Evolutionary conservation across 2,329 filamentous ascomycete genomes (phyloP).

Genomic region (Parastagonospora avenae): DNA sequence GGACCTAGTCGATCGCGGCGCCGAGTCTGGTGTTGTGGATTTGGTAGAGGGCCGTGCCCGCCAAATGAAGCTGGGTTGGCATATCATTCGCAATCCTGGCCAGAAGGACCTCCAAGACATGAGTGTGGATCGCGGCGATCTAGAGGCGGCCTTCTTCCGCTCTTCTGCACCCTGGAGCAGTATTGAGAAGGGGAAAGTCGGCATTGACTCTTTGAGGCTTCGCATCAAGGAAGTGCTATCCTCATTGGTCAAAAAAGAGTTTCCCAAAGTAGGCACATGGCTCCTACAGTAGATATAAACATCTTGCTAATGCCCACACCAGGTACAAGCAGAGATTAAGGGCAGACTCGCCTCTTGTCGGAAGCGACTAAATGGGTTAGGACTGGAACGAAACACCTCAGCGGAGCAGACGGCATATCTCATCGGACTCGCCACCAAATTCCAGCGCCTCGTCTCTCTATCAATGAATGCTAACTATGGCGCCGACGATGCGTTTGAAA

Average conservation of each 20-base stretch:
- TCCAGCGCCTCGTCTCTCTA: slow-evolving; percentile 3
- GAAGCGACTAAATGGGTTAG: slow-evolving; percentile 2
- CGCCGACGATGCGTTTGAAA: slow-evolving; percentile 2
- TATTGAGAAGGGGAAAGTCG: slow-evolving; percentile 2
- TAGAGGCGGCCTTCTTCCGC: slow-evolving; percentile 2
- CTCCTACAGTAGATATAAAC: no score
- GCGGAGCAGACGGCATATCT: slow-evolving; percentile 4
- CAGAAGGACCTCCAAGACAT: slow-evolving; percentile 4
- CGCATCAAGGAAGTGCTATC: background rate
- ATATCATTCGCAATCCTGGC: slow-evolving; percentile 5
- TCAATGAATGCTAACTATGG: slow-evolving; percentile 4
- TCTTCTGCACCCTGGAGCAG: slow-evolving; percentile 2
- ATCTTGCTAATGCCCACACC: background rate
- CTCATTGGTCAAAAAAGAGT: no score
- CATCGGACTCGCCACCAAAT: slow-evolving; percentile 5
- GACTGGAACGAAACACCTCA: slow-evolving; percentile 4
- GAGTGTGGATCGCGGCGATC: slow-evolving; percentile 2
- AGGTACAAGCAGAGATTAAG: slow-evolving; percentile 3
- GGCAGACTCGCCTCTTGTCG: background rate
- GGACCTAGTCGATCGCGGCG: no score
- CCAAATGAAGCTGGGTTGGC: slow-evolving; percentile 4
- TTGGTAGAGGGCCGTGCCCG: slow-evolving; percentile 2
- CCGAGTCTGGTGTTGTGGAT: no score
- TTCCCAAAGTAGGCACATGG: no score
- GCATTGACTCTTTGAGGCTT: background rate